phyloP scores from a whole-genome alignment of 257 asterid species.

The Pogostemon cablin region DNA sequence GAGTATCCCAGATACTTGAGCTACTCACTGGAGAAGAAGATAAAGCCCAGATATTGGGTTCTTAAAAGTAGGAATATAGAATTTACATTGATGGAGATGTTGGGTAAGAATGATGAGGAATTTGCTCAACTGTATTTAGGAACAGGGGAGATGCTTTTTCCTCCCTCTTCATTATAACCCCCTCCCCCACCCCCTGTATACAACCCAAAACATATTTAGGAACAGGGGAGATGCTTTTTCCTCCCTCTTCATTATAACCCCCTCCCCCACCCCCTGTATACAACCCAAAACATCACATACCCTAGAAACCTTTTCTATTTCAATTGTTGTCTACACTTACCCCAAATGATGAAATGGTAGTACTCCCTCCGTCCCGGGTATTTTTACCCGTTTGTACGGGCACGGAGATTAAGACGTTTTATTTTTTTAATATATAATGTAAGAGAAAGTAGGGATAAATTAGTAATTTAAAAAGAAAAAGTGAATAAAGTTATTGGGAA shows the following conservation, averaged over 20 bases:
- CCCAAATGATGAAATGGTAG: no score
- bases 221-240: constrained; percentile 42
- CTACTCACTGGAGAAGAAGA: constrained; percentile 93
- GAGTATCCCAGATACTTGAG: constrained; percentile 94
- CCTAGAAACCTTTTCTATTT: no score
- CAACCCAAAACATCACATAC: constrained; percentile 3
- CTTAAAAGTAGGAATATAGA: constrained; percentile 63
- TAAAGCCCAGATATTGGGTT: constrained; percentile 82
- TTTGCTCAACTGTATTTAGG: constrained; percentile 68
- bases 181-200: no score
- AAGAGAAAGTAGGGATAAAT: no score
- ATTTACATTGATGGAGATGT: constrained; percentile 71
- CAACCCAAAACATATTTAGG: constrained; percentile 44
- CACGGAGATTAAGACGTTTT: no score
- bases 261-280: no score
- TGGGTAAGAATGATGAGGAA: constrained; percentile 87
- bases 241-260: constrained; percentile 40
- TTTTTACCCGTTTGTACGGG: no score
- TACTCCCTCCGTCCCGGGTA: no score
- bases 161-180: constrained; percentile 40
- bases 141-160: constrained; percentile 42
- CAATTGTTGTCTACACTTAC: no score
- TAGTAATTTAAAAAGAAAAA: no score
- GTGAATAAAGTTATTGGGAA: no score
- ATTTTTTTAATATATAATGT: no score